These are phyloP conservation scores for Ceratocystis lukuohia DNA, from an alignment of 2,329 filamentous ascomycete genomes.

Conservation along the genomic window DNA sequence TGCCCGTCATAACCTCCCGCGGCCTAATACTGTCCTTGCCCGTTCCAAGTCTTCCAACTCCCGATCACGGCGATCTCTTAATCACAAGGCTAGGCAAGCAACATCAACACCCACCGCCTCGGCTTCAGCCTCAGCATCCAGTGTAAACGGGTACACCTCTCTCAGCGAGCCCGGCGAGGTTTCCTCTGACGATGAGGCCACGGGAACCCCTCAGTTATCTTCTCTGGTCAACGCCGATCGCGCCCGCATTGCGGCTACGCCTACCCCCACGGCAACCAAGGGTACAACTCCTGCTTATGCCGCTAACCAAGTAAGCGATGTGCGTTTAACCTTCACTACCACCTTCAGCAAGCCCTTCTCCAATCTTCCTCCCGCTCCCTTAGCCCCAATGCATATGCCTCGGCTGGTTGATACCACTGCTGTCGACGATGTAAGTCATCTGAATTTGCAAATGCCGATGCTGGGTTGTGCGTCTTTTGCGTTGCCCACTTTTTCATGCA, in stretches of 20 bases:
- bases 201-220: not conserved
- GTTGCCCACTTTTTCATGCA: not conserved
- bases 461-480: not conserved
- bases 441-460: not conserved
- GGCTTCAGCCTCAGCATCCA: not conserved
- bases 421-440: not conserved
- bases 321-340: not conserved
- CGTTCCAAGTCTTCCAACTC: not conserved
- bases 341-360: not conserved
- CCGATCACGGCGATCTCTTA: not conserved
- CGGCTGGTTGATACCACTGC: not conserved
- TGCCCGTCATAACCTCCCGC: constrained; percentile 11
- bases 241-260: not conserved
- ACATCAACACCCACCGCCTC: not conserved
- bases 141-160: not conserved
- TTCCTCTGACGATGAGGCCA: not conserved
- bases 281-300: not conserved
- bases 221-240: constrained; percentile 1
- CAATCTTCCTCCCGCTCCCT: not conserved
- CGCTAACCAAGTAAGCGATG: not conserved
- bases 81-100: not conserved
- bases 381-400: not conserved
- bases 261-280: not conserved
- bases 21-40: constrained; percentile 10
- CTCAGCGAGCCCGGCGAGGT: not conserved